Base-by-base conservation (phyloP, 192 early-diverging fungal species). In the Mortierella hygrophila region DNA sequence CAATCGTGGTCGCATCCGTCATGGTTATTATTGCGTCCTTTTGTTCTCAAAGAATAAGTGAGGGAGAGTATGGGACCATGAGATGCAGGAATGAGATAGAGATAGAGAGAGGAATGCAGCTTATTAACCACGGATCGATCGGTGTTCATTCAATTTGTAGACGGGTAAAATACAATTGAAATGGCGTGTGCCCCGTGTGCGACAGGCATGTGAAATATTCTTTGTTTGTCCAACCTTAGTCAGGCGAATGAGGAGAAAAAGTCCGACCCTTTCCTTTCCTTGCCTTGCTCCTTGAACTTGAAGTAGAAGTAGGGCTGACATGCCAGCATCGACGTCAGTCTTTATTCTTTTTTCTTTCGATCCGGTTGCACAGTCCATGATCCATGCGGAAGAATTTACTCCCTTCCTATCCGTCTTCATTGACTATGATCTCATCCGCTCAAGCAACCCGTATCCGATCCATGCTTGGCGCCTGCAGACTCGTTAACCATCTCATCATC, bases 341-440 rank as follows among this genome's bases (percentile, higher is more conserved):
- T 18, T 55, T 21, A 6, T 32, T 65, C 9, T 65, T 26, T 60
- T 26, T 26, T 26, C n/a, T 26, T 60, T 26, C 55, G 0, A 23
- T 60, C 55, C 29, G 10, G 60, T 32, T 65, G 60, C 60, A 65
- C 60, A 65, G 60, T 65, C 60, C 60, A 65, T 65, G 60, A 26
- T 65, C 29, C 55, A 65, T 11, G 60, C 60, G 60, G 29, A 35
- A 35, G 26, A 65, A 65, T 65, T 15, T 10, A 10, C 60, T 32
- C 29, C 60, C 32, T 11, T 29, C 60, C 60, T 11, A 32, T 6
- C 13, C 60, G 23, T 10, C 49, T 21, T 52, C 16, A 2, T 21
- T 52, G 16, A 52, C 49, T 5, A 52, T 52, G 49, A 52, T 52
- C 49, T 52, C 49, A 52, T 52, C 49, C 49, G 49, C 18, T 52